phyloP scores from a whole-genome alignment of 805 yeast genomes.

The Saccharomycopsis amapae region DNA sequence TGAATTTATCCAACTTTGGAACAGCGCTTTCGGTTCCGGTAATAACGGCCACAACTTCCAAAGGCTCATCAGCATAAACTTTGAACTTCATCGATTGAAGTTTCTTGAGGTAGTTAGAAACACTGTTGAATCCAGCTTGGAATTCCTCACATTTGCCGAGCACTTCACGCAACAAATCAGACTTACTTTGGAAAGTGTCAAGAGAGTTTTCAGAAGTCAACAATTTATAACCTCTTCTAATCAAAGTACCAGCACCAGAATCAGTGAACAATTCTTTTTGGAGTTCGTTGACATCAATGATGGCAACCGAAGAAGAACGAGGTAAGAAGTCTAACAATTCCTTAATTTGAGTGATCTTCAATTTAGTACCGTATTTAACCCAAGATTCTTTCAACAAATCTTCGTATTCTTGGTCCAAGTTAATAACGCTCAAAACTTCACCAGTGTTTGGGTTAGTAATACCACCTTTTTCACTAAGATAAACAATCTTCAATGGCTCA shows the following conservation, averaged over 20 bases:
- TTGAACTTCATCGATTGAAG: constrained; percentile 43
- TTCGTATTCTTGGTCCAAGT: constrained; percentile 94
- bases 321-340: constrained; percentile 92
- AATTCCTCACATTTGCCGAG: constrained; percentile 72
- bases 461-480: constrained; percentile 96
- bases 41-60: constrained; percentile 89
- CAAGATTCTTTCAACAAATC: constrained; percentile 85
- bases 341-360: constrained; percentile 93
- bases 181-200: constrained; percentile 48
- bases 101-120: constrained; percentile 71
- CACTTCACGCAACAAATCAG: constrained; percentile 69
- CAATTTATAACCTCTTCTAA: constrained; percentile 93
- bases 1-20: constrained; percentile 75
- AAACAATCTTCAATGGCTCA: constrained; percentile 95
- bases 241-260: constrained; percentile 98
- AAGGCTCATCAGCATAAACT: constrained; percentile 91
- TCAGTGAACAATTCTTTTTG: constrained; percentile 98
- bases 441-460: constrained; percentile 87
- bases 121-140: constrained; percentile 55
- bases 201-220: constrained; percentile 57
- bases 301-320: constrained; percentile 95
- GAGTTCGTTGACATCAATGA: constrained; percentile 87
- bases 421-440: constrained; percentile 82
- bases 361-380: constrained; percentile 98
- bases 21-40: constrained; percentile 38